Evolutionary conservation across 495 filamentous ascomycete species (phyloP).

Genomic region (Achaetomiella virescens): DNA sequence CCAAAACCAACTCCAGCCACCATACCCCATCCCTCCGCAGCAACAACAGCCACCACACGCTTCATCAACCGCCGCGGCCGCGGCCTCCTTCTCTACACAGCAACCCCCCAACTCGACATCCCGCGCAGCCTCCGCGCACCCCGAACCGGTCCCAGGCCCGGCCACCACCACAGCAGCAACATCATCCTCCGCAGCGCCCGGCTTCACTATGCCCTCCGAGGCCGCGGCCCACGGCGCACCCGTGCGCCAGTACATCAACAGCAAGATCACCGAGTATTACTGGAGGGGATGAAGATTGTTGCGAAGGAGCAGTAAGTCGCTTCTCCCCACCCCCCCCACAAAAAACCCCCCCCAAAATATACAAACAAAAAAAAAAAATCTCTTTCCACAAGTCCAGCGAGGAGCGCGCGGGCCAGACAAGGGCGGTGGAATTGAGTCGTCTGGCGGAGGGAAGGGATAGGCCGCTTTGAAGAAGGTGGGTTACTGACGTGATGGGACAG

Average conservation of each 20-base stretch:
- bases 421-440: too few species aligned
- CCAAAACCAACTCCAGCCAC: background rate
- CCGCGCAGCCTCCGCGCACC: background rate
- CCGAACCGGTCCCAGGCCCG: too few species aligned
- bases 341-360: too few species aligned
- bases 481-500: conserved; percentile 26
- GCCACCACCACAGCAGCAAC: background rate
- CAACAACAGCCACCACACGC: conserved; percentile 2
- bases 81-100: background rate
- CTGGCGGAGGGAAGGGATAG: too few species aligned
- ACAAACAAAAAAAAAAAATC: too few species aligned
- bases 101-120: background rate
- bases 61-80: background rate
- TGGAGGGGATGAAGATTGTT: conserved; percentile 90
- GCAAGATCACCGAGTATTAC: conserved; percentile 75
- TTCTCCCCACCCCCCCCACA: background rate
- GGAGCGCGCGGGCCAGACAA: too few species aligned
- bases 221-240: conserved; percentile 70
- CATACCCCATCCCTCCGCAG: background rate
- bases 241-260: conserved; percentile 81
- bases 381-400: too few species aligned
- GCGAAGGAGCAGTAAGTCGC: conserved; percentile 71
- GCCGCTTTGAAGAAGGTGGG: background rate
- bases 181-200: background rate
- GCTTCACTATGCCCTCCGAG: conserved; percentile 46